These are phyloP conservation scores for Leishmania arabica DNA, from an alignment of 208 protist species.

Conservation along the genomic window DNA sequence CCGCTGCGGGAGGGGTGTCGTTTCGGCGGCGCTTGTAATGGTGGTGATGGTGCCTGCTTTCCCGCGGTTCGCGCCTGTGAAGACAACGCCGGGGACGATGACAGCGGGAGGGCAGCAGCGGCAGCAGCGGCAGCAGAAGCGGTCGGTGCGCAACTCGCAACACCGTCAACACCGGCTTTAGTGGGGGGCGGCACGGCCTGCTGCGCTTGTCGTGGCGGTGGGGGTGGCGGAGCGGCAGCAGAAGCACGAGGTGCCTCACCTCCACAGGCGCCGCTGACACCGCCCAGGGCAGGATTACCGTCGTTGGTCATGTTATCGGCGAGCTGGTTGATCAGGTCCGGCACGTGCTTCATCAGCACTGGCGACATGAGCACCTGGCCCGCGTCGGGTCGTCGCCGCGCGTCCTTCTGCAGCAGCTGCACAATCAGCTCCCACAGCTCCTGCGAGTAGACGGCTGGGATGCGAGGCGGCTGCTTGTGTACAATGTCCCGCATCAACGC, in stretches of 20 bases:
- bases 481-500: conserved; percentile 88
- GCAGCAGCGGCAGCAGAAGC: not conserved
- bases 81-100: not conserved
- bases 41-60: not conserved
- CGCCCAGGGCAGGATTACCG: not conserved
- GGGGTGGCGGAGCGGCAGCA: not conserved
- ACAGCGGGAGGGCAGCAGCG: not conserved
- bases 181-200: not conserved
- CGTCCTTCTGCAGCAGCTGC: conserved; percentile 84
- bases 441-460: conserved; percentile 69
- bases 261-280: not conserved
- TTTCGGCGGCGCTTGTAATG: not conserved
- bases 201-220: conserved; percentile 1
- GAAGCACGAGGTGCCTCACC: not conserved
- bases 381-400: conserved; percentile 77
- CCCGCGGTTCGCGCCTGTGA: not conserved
- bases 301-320: conserved; percentile 9
- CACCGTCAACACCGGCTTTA: not conserved
- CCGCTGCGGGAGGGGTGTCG: not conserved
- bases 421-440: conserved; percentile 76
- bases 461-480: conserved; percentile 67
- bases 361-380: conserved; percentile 70
- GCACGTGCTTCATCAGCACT: conserved; percentile 67
- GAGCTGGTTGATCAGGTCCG: conserved; percentile 70
- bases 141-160: not conserved